These are phyloP conservation scores for Chytriomyces sp. DNA, from an alignment of 192 early-diverging fungal genomes.

Conservation along the genomic window DNA sequence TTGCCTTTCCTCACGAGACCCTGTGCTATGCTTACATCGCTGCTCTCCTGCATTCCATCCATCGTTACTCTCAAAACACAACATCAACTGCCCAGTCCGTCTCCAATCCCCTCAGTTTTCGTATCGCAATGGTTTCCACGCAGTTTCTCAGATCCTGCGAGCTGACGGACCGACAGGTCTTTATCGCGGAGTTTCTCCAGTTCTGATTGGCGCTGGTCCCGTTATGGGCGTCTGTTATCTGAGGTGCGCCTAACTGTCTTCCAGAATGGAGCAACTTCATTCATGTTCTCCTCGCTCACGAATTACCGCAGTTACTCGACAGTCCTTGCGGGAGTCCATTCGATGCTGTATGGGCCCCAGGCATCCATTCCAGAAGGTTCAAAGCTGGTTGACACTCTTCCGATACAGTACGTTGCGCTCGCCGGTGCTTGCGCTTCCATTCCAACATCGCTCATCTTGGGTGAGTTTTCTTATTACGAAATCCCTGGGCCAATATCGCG, in stretches of 20 bases:
- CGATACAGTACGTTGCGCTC: constrained; percentile 56
- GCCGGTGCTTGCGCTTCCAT: constrained; percentile 90
- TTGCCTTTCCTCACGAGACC: not conserved
- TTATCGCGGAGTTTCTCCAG: constrained; percentile 92
- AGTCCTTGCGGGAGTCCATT: constrained; percentile 11
- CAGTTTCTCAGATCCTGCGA: constrained; percentile 75
- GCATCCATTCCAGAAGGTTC: constrained; percentile 19
- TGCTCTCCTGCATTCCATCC: too few relatives aligned
- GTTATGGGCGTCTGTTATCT: constrained; percentile 89
- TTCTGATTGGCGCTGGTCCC: constrained; percentile 83
- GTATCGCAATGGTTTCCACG: constrained; percentile 75
- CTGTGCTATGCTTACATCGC: not conserved
- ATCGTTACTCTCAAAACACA: constrained; percentile 64
- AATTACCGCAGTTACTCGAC: constrained; percentile 27
- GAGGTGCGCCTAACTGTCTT: constrained; percentile 34
- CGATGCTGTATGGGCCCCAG: constrained; percentile 43
- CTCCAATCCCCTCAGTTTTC: constrained; percentile 73
- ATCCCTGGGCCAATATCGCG: not conserved
- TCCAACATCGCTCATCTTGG: constrained; percentile 79
- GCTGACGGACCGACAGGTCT: constrained; percentile 86
- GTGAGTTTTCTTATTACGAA: not conserved
- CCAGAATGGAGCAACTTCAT: too few relatives aligned
- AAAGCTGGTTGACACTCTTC: constrained; percentile 56
- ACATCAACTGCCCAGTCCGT: too few relatives aligned
- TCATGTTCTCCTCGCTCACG: too few relatives aligned